phyloP scores from a whole-genome alignment of 306 rosid species.

The Coriaria nepalensis region DNA sequence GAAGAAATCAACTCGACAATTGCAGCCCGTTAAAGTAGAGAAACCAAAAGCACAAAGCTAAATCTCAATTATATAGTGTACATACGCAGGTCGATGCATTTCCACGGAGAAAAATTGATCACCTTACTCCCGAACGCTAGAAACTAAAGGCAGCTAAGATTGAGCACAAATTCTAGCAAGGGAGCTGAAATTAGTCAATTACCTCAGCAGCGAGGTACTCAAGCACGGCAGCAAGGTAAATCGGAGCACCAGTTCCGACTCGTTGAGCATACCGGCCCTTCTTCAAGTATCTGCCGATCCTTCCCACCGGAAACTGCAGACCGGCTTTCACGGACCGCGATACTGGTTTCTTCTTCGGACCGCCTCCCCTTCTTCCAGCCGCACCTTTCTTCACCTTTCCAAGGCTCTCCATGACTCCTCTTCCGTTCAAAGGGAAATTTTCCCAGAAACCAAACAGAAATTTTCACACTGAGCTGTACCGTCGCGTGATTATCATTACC shows the following conservation, averaged over 20 bases:
- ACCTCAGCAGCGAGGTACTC: slow-evolving; percentile 42
- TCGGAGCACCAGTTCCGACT: slow-evolving; percentile 39
- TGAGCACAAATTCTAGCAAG: background rate
- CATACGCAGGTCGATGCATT: too few species aligned
- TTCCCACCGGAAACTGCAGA: slow-evolving; percentile 36
- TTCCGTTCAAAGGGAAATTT: background rate
- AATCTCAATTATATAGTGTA: too few species aligned
- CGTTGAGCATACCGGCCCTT: slow-evolving; percentile 32
- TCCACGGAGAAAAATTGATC: too few species aligned
- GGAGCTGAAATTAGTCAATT: background rate
- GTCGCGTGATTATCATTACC: too few species aligned
- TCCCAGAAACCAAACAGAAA: slow-evolving; percentile 18
- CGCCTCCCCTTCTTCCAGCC: slow-evolving; percentile 30
- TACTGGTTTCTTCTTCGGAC: slow-evolving; percentile 32
- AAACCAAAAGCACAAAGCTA: too few species aligned
- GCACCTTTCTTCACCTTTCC: slow-evolving; percentile 34
- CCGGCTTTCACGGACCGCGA: slow-evolving; percentile 34
- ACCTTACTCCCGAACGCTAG: slow-evolving; percentile 3
- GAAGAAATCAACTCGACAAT: too few species aligned
- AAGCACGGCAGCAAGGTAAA: slow-evolving; percentile 37
- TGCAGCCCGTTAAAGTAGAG: too few species aligned
- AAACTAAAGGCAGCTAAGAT: background rate
- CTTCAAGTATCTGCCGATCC: slow-evolving; percentile 37
- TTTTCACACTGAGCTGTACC: too few species aligned
- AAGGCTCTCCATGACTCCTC: slow-evolving; percentile 16